Percentiles rank a stretch among this genome's conserved stretches.
Evolutionary conservation across 768 basidiomycete genomes (phyloP).

Genomic region (Amanita subjunquillea): DNA sequence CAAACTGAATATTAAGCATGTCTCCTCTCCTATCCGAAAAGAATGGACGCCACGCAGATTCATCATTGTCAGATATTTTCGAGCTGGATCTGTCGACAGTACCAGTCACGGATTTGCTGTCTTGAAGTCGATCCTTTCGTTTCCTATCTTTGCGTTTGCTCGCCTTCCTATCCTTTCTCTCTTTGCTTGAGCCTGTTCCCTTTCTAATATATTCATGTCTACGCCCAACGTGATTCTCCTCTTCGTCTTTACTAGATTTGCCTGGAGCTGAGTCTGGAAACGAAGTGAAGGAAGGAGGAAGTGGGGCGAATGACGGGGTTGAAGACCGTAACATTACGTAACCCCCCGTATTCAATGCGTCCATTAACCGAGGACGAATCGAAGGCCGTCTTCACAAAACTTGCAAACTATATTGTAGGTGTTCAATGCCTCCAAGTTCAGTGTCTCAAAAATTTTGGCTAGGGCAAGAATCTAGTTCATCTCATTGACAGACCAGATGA

Average conservation of each 20-base stretch:
- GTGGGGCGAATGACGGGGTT: conserved; percentile 49
- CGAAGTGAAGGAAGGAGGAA: conserved; percentile 58
- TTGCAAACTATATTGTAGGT: conserved; percentile 92
- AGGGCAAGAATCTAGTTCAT: conserved; percentile 96
- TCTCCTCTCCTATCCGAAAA: conserved; percentile 66
- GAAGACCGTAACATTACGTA: conserved; percentile 14
- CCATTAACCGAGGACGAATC: conserved; percentile 97
- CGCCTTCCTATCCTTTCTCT: conserved; percentile 15
- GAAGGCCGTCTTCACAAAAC: conserved; percentile 90
- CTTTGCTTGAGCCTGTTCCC: conserved; percentile 6
- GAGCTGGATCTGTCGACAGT: conserved; percentile 17
- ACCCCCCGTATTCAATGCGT: conserved; percentile 48
- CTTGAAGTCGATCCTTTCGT: conserved; percentile 15
- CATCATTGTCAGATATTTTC: conserved; percentile 6
- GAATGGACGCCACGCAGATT: conserved; percentile 20
- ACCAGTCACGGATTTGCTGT: conserved; percentile 13
- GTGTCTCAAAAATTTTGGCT: background rate
- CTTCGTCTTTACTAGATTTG: conserved; percentile 1
- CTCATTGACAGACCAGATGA: conserved; percentile 93
- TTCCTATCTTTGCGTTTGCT: conserved; percentile 13
- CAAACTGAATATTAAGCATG: conserved; percentile 53
- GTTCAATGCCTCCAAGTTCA: background rate
- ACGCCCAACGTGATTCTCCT: background rate
- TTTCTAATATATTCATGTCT: no score
- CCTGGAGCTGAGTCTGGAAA: conserved; percentile 42